Evolutionary conservation across 2,329 filamentous ascomycete genomes (phyloP), one percentile per base, ranked within the genome.

Genomic region (Mycosphaerelloides madeirae): DNA sequence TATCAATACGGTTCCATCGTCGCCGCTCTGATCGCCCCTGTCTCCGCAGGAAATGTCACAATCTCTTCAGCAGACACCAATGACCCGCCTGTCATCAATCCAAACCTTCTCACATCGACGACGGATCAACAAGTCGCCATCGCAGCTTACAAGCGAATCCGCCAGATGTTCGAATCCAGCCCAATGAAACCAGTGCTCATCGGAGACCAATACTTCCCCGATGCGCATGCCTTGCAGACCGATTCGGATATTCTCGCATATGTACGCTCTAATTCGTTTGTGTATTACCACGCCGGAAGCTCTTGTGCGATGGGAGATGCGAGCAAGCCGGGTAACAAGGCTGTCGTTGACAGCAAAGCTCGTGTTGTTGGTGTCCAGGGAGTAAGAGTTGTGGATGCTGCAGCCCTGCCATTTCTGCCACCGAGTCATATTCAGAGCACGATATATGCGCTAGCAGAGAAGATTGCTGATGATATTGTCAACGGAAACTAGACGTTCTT

Each of bases 11-110:
- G 28, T 15, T 41, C 32, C 38, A 18, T 41, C 16, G 29, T 22
- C 38, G 44, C 16, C 1, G 48, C 48, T 28, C 43, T 50, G 41
- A 46, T 48, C 2, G 35, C 38, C 12, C 62, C 67, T 1, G 62
- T 74, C 13, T 71, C 70, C 3, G 64, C 72, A 3, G 72, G 71
- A 16, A 68, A 57, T 1, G 62, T 73, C 8, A 52, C 45, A 13
- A 66, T 73, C 18, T 59, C 48, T 3, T 68, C 67, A 1, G 51
- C 65, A 1, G 62, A 66, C 16, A 61, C 70, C 1, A 65, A 66
- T 29, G 57, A 63, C 2, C 54, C 63, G 1, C 68, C 70, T 3
- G 36, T 61, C 5, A 65, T 75, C 25, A 64, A 75, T 49, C 68
- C 69, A 1, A 65, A 66, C 2, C 71, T 70, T 29, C 48, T 54